A percentile compares a stretch with the other conserved stretches of the same genome.
phyloP scores from a whole-genome alignment of 805 yeast species.

The Lachancea kluyveri region DNA sequence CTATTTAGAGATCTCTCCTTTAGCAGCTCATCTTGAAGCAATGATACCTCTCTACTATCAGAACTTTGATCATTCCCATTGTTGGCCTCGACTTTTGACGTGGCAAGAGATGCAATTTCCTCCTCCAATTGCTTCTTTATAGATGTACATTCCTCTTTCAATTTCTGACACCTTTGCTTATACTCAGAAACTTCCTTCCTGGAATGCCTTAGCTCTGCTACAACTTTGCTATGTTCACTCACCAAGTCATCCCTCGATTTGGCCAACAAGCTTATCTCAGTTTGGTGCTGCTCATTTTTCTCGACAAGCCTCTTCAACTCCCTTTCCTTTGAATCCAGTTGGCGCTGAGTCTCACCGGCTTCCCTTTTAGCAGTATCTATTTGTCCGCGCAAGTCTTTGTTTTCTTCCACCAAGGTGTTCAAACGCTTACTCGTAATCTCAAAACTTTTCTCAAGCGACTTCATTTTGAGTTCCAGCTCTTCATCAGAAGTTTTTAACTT shows the following conservation, averaged over 20 bases:
- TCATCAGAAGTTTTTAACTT: slow-evolving; percentile 28
- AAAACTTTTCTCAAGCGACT: slow-evolving; percentile 29
- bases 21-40: slow-evolving; percentile 40
- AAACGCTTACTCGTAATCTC: slow-evolving; percentile 33
- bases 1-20: slow-evolving; percentile 28
- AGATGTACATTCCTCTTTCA: slow-evolving; percentile 39
- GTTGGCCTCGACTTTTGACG: slow-evolving; percentile 20
- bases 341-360: slow-evolving; percentile 30
- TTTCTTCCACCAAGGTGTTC: slow-evolving; percentile 38
- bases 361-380: slow-evolving; percentile 35
- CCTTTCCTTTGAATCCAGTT: slow-evolving; percentile 31
- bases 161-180: slow-evolving; percentile 28
- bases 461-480: slow-evolving; percentile 33
- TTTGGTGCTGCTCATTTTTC: slow-evolving; percentile 21
- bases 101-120: no score
- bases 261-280: slow-evolving; percentile 23
- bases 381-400: slow-evolving; percentile 36
- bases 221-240: slow-evolving; percentile 23
- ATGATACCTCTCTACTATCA: slow-evolving; percentile 31
- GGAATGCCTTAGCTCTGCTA: slow-evolving; percentile 22
- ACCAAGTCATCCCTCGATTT: slow-evolving; percentile 28
- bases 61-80: slow-evolving; percentile 39
- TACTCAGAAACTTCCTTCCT: slow-evolving; percentile 23
- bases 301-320: slow-evolving; percentile 29
- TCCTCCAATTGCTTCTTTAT: no score